These are phyloP conservation scores for Coniferiporia sulphurascens DNA, from an alignment of 1,284 basidiomycete genomes.

Conservation along the genomic window DNA sequence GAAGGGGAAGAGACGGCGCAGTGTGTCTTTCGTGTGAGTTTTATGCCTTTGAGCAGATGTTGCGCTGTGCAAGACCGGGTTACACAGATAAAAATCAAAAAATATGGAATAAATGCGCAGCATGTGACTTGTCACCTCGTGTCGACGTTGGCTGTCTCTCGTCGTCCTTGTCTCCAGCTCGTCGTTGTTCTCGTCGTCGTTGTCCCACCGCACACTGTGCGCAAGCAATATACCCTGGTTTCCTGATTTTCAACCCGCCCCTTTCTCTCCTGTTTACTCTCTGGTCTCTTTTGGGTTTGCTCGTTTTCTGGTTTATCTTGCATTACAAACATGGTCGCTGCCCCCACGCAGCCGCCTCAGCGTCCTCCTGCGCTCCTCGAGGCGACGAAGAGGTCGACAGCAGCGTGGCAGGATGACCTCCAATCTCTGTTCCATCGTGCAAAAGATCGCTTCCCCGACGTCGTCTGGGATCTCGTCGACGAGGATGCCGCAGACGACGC, in stretches of 20 bases:
- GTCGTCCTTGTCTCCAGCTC: background rate
- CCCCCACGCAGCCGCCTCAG: slow-evolving; percentile 20
- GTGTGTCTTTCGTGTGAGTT: too few relatives aligned
- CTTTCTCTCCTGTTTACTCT: slow-evolving; percentile 2
- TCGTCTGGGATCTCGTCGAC: slow-evolving; percentile 75
- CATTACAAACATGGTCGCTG: slow-evolving; percentile 10
- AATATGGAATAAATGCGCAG: background rate
- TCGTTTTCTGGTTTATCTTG: background rate
- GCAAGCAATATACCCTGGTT: slow-evolving; percentile 9
- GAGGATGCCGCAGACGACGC: slow-evolving; percentile 46
- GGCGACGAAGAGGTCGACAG: slow-evolving; percentile 58
- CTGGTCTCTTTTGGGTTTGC: slow-evolving; percentile 1
- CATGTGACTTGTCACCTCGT: background rate
- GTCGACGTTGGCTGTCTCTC: background rate
- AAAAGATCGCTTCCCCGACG: slow-evolving; percentile 87
- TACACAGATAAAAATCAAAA: too few relatives aligned
- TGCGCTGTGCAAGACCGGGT: too few relatives aligned
- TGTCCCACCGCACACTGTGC: background rate
- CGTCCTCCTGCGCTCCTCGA: slow-evolving; percentile 55
- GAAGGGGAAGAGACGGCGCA: too few relatives aligned
- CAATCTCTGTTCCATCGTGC: slow-evolving; percentile 71
- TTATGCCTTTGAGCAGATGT: too few relatives aligned
- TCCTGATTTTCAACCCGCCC: background rate
- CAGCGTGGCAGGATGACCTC: slow-evolving; percentile 74
- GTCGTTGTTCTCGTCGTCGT: background rate